Evolutionary conservation across 108 stramenopile genomes (phyloP), one percentile per base, ranked within the genome.

Genomic region (Parietichytrium sp.): DNA sequence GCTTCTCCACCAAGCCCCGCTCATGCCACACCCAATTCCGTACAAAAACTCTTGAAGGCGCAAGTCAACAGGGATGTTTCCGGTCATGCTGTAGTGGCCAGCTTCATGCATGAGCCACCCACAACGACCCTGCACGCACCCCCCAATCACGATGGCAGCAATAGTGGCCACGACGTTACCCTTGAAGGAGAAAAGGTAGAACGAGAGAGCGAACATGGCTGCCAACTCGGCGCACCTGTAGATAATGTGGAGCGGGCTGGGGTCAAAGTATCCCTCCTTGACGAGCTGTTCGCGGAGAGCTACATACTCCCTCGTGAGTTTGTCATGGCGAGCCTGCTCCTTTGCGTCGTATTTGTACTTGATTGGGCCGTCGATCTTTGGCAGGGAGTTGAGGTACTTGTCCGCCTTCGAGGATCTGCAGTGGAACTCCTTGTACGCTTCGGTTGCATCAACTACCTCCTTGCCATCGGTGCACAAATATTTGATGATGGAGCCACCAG

Each of bases 1-100:
- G 86, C 86, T 88, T 78, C 87, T 88, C 89, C 89, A 89, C 87
- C 87, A 89, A 4, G 54, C 82, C 31, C 87, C 89, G 54, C 81
- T 83, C 82, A 91, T 88, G 77, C 90, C 90, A 47, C 84, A 84
- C 47, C 84, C 84, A 3, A 82, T 29, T 27, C 84, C 84, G 80
- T 84, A 84, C 18, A 80, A 23, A 7, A 72, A 13, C 47, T 52
- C 55, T 25, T 80, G 79, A 25, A 84, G 36, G 15, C 27, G 4
- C 29, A n/a, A 30, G 84, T 84, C 84, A 3, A 81, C 7, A 45
- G 4, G 6, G 31, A 84, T 80, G 54, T 10, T 25, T 20, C 84
- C 84, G 15, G 81, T 84, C 16, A 84, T 8, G 29, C 81, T 82
- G 54, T 80, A 80, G 81, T 84, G 84, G 48, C 84, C 84, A 6